phyloP scores from a whole-genome alignment of 2,329 filamentous ascomycete genomes.

The Esteya vermicola region DNA sequence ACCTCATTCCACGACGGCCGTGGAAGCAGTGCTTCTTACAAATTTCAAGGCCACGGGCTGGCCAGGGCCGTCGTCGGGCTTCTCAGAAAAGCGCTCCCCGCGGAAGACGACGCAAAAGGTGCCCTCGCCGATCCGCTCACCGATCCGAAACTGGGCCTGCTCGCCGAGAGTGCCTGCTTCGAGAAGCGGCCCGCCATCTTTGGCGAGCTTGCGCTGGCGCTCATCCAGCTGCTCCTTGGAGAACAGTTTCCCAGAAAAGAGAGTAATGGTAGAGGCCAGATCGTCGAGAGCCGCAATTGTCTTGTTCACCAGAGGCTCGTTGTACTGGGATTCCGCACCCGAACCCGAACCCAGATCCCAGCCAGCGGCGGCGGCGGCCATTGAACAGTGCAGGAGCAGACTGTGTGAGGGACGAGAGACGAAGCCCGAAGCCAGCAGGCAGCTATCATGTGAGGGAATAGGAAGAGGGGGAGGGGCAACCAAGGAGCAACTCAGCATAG shows the following conservation, averaged over 20 bases:
- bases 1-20: neutral
- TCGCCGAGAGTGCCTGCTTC: conserved; percentile 3
- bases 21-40: too few species aligned
- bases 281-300: conserved; percentile 7
- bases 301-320: neutral
- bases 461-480: too few species aligned
- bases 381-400: neutral
- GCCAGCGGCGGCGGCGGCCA: conserved; percentile 7
- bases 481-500: too few species aligned
- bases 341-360: conserved; percentile 7
- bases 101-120: conserved; percentile 11
- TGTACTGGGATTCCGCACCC: neutral
- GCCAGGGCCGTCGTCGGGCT: neutral
- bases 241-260: conserved; percentile 35
- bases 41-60: conserved; percentile 7
- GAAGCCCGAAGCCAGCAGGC: neutral
- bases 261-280: conserved; percentile 2
- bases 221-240: conserved; percentile 80
- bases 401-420: too few species aligned
- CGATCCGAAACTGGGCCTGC: conserved; percentile 5
- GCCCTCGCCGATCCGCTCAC: conserved; percentile 9
- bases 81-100: conserved; percentile 1
- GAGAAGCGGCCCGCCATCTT: conserved; percentile 4
- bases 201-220: conserved; percentile 27
- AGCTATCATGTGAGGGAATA: neutral